Conservation (phyloP, 148 eudicot genomes). For the Persicaria tinctoria region DNA sequence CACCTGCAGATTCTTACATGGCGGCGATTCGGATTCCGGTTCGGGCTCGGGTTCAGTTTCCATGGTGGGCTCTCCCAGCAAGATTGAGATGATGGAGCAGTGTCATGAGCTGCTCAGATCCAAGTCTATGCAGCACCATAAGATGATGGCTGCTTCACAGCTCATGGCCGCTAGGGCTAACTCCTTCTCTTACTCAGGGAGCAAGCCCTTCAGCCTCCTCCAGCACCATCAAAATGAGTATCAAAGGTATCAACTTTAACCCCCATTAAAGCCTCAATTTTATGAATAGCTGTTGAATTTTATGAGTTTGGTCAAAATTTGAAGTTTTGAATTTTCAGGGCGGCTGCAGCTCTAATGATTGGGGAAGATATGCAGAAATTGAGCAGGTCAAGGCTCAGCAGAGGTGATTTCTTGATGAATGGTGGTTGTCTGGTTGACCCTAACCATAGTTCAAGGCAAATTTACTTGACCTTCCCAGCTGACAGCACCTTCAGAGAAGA, state of each 20-base stretch:
- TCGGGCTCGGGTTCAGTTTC: slow-evolving; percentile 19
- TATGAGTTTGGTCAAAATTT: not conserved
- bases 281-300: not conserved
- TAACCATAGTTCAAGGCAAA: slow-evolving; percentile 80
- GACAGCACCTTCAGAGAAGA: slow-evolving; percentile 91
- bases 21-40: slow-evolving; percentile 11
- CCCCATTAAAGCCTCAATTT: slow-evolving; percentile 26
- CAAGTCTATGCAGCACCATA: slow-evolving; percentile 60
- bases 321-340: not conserved
- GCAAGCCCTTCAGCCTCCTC: slow-evolving; percentile 41
- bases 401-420: slow-evolving; percentile 9
- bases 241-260: slow-evolving; percentile 36
- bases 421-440: slow-evolving; percentile 20
- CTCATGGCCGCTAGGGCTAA: slow-evolving; percentile 26
- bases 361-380: slow-evolving; percentile 13
- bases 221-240: slow-evolving; percentile 69
- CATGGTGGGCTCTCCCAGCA: slow-evolving; percentile 41
- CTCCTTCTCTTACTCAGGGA: slow-evolving; percentile 35
- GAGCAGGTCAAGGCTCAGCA: slow-evolving; percentile 12
- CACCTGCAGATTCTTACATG: slow-evolving; percentile 45
- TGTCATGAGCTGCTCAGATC: slow-evolving; percentile 69
- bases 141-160: slow-evolving; percentile 35
- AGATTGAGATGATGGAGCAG: slow-evolving; percentile 69
- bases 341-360: slow-evolving; percentile 13
- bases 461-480: slow-evolving; percentile 92